Evolutionary conservation across 179 eudicot species (phyloP).

Genomic region (Drosera spatulata): DNA sequence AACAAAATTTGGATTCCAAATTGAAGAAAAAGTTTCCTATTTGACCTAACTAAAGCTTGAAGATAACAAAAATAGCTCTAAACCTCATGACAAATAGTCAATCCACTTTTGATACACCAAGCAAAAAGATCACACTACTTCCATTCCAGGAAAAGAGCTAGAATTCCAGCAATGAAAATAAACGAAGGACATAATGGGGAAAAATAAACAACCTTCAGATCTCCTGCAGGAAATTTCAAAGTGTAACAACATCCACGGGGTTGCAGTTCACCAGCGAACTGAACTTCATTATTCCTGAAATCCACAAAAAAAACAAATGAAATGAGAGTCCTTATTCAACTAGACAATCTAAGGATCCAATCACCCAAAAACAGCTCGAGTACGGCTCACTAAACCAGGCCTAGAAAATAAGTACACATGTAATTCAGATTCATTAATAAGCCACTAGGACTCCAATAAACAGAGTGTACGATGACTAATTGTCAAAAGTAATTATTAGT

Average conservation of each 20-base stretch:
- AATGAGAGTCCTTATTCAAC: slow-evolving; percentile 1
- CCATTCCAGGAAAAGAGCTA: too few relatives aligned
- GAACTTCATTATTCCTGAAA: slow-evolving; percentile 89
- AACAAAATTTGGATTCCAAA: not conserved
- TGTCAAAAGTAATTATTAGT: too few relatives aligned
- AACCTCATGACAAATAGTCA: too few relatives aligned
- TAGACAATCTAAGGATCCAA: not conserved
- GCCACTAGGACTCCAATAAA: too few relatives aligned
- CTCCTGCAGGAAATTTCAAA: slow-evolving; percentile 48
- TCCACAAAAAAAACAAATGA: slow-evolving; percentile 1
- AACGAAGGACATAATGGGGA: not conserved
- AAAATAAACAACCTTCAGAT: slow-evolving; percentile 40
- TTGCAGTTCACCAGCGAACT: slow-evolving; percentile 94
- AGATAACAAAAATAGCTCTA: not conserved
- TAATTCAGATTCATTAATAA: too few relatives aligned
- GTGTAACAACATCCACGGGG: slow-evolving; percentile 59
- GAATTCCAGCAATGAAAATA: not conserved
- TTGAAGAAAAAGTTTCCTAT: not conserved
- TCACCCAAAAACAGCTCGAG: not conserved
- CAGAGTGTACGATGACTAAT: too few relatives aligned
- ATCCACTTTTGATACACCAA: too few relatives aligned
- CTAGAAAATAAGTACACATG: too few relatives aligned
- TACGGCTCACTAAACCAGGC: too few relatives aligned
- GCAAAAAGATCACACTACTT: too few relatives aligned
- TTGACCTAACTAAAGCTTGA: not conserved